Base-by-base conservation (phyloP, 441 rosid species). In the Flueggea neowawraea region DNA sequence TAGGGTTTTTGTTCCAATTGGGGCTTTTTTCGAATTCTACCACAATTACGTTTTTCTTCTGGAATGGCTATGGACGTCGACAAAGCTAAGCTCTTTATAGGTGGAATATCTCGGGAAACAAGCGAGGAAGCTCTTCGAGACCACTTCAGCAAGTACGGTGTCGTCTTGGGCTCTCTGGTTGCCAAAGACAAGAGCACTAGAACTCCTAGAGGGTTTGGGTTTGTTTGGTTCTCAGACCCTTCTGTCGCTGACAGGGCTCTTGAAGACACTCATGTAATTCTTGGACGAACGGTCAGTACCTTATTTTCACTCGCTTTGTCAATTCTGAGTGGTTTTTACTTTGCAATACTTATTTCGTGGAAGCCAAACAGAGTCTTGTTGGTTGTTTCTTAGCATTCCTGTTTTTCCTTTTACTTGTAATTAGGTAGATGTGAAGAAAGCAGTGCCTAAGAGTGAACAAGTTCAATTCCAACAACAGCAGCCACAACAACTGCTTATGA, bases 401-500 rank as follows among this genome's bases (percentile, higher is more conserved):
- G 28, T 49, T 28, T 72, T 45, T 57, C 16, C 47, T 39, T 36
- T 57, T 58, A 13, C 36, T 58, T 10, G 68, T 39, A 48, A 22
- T 22, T 76, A 91, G 98, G 98, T 92, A 43, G 85, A 82, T 56
- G 96, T 92, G 63, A 89, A 80, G 71, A 84, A 67, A 74, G 87
- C 93, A 1, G 68, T 75, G 62, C 84, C 80, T 16, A 83, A 64
- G 67, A 62, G 70, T 55, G 80, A 73, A 60, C 82, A 69, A 54
- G 70, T 68, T 17, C 65, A 76, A 11, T 58, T 13, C 32, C 77
- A 69, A 16, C 83, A 70, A 43, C 73, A 70, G 10, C 78, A 48
- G 33, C 78, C 50, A 48, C 70, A 13, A 22, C 28, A 22, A 22
- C 28, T 22, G 28, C 1, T 22, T 36, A 43, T 55, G 8, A 63